phyloP scores from a whole-genome alignment of 768 basidiomycete genomes.

The Coprinellus aureogranulatus region DNA sequence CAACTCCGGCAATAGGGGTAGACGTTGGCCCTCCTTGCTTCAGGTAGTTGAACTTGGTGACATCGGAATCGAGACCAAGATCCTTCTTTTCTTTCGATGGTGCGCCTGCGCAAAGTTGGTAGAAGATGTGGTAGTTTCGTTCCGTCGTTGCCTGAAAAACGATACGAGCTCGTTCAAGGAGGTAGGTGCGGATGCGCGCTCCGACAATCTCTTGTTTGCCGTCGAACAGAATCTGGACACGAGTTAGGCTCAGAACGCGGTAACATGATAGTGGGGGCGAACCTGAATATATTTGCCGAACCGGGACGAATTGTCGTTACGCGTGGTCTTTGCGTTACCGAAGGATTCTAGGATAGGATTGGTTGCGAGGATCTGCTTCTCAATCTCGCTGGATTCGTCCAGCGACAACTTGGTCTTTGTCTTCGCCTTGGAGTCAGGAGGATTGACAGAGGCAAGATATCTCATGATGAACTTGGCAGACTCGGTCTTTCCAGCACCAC shows the following conservation, averaged over 20 bases:
- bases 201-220: constrained; percentile 95
- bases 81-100: constrained; percentile 95
- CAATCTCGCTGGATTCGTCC: constrained; percentile 91
- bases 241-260: constrained; percentile 7
- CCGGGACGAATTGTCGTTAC: constrained; percentile 98
- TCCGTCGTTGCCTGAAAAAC: constrained; percentile 97
- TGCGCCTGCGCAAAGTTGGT: constrained; percentile 96
- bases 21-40: constrained; percentile 90
- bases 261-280: constrained; percentile 17
- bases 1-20: constrained; percentile 86
- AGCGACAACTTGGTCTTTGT: constrained; percentile 68
- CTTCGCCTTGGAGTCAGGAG: constrained; percentile 60
- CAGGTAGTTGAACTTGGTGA: constrained; percentile 86
- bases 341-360: constrained; percentile 99
- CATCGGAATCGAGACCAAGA: constrained; percentile 82
- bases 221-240: constrained; percentile 87
- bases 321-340: constrained; percentile 98
- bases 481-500: constrained; percentile 99
- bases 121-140: constrained; percentile 99
- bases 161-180: constrained; percentile 94
- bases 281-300: constrained; percentile 99
- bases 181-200: constrained; percentile 97
- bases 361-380: constrained; percentile 96
- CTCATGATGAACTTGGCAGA: constrained; percentile 99
- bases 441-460: constrained; percentile 97